A percentile compares a stretch with the other conserved stretches of the same genome.
phyloP scores from a whole-genome alignment of 371 early-diverging fungal species.

The Smittium culicis region DNA sequence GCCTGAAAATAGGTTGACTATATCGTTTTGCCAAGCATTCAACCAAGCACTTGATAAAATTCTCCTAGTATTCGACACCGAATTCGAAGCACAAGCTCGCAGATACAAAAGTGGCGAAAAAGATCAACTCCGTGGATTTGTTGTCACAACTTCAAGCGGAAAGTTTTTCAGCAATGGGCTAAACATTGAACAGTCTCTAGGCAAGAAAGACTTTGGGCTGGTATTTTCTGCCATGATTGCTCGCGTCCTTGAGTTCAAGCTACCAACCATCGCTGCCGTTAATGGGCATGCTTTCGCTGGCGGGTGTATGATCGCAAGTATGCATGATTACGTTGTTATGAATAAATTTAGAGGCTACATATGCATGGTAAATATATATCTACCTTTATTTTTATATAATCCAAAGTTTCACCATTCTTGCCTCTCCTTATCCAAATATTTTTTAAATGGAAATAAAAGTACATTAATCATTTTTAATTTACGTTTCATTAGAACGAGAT shows the following conservation, averaged over 20 bases:
- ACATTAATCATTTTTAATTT: too few species aligned
- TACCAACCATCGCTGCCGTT: constrained; percentile 69
- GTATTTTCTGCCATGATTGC: constrained; percentile 14
- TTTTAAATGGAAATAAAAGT: too few species aligned
- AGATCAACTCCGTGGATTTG: constrained; percentile 20
- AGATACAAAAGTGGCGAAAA: constrained; percentile 15
- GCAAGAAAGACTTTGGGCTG: background rate
- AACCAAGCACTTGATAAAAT: constrained; percentile 44
- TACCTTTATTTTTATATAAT: constrained; percentile 22
- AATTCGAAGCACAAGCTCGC: constrained; percentile 20
- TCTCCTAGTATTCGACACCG: constrained; percentile 29
- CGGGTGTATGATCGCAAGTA: constrained; percentile 55
- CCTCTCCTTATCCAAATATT: too few species aligned
- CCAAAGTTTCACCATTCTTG: background rate
- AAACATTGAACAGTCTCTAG: background rate
- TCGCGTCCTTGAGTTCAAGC: constrained; percentile 44
- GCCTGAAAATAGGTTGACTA: constrained; percentile 52
- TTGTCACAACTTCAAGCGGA: constrained; percentile 47
- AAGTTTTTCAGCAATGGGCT: constrained; percentile 68
- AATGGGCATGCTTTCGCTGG: constrained; percentile 83
- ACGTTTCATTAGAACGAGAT: constrained; percentile 65
- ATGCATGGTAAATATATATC: constrained; percentile 10
- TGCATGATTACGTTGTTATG: constrained; percentile 74
- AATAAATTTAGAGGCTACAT: constrained; percentile 60
- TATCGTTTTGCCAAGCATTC: constrained; percentile 41